Base-by-base conservation (phyloP, 345 rosid species). In the Eucalyptus pauciflora region DNA sequence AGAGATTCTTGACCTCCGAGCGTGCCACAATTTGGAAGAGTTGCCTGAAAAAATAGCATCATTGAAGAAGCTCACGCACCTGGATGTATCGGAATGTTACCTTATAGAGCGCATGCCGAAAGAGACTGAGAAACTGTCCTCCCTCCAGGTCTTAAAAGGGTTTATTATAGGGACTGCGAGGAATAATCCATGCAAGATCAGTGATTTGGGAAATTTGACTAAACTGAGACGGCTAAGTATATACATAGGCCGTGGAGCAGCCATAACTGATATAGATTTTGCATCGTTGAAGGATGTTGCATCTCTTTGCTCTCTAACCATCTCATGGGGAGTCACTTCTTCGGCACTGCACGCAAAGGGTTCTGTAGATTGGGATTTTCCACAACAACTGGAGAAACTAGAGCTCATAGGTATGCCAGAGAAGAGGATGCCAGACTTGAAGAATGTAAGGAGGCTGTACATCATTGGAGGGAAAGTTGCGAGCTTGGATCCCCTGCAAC, bases 71-170 rank as follows among this genome's bases (percentile, higher is more conserved):
- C 92, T 93, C 83, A 90, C 89, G 16, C 89, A 90, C 80, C 86
- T 92, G 91, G 94, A 91, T 27, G 46, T 92, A 31, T 92, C 93
- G 7, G 92, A 91, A 46, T 92, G 94, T 83, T 90, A 92, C 87
- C 87, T 93, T 76, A 54, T 93, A 13, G 94, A 92, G n/a, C 29
- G 80, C 25, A 87, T 93, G 91, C 93, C 94, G 8, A 89, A 86
- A 81, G 88, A 87, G 49, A 83, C 91, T 17, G 87, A 43, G 54
- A 49, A 71, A 24, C 92, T 92, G 27, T 16, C 62, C 13, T 4
- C 80, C 33, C 92, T 93, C 27, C 89, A 86, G 64, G 92, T 93
- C 7, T 86, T 93, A 31, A 90, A 92, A 37, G 94, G 93, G 24
- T 92, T 93, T 87, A 87, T 92, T 50, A 76, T 91, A 50, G 83